phyloP scores from a whole-genome alignment of 768 basidiomycete species.

The Podaxis pistillaris region DNA sequence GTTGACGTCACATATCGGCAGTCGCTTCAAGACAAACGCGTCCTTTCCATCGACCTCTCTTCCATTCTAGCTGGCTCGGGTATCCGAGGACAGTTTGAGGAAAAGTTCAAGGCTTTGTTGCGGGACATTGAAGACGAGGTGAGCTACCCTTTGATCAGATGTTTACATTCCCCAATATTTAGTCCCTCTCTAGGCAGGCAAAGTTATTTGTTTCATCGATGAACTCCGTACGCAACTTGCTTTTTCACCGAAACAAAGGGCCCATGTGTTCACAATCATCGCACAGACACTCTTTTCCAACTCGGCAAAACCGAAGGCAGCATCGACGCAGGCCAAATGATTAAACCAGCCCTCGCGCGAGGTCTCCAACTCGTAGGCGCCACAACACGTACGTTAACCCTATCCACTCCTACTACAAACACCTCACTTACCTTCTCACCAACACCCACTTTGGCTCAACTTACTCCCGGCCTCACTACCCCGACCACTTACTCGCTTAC shows the following conservation, averaged over 20 bases:
- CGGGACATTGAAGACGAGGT: constrained; percentile 87
- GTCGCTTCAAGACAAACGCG: constrained; percentile 87
- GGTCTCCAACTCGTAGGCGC: constrained; percentile 89
- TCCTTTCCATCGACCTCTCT: constrained; percentile 82
- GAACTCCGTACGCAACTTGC: constrained; percentile 73
- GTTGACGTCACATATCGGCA: constrained; percentile 23
- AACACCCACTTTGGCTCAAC: not conserved
- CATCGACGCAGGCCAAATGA: constrained; percentile 92
- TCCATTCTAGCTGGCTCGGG: constrained; percentile 88
- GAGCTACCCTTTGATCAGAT: constrained; percentile 25
- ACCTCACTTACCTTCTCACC: not conserved
- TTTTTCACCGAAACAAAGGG: not conserved
- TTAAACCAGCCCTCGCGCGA: constrained; percentile 85
- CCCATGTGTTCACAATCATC: not conserved
- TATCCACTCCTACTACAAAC: not conserved
- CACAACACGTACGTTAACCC: constrained; percentile 66
- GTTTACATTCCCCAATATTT: constrained; percentile 4
- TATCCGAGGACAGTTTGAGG: constrained; percentile 90
- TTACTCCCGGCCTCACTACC: not conserved
- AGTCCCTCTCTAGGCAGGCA: constrained; percentile 45
- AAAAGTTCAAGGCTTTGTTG: constrained; percentile 89
- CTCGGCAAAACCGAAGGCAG: constrained; percentile 91
- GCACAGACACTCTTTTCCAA: constrained; percentile 73
- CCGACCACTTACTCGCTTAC: not conserved
- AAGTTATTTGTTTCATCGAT: constrained; percentile 91